A percentile compares a stretch with the other conserved stretches of the same genome.
Conservation (phyloP, 345 rosid genomes). For the Rhizophora mangle region DNA sequence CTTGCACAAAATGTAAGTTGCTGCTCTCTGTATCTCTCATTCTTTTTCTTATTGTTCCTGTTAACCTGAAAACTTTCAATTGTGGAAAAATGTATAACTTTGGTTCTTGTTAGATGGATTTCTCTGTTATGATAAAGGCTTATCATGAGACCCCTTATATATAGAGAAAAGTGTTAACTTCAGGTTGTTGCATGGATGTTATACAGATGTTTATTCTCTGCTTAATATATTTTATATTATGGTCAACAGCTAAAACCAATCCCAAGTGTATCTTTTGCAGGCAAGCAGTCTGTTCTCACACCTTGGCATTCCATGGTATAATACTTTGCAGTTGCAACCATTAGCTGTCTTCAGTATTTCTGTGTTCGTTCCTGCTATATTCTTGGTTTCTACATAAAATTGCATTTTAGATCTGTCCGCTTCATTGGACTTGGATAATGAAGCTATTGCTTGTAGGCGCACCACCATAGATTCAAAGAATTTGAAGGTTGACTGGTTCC, state of each 20-base stretch:
- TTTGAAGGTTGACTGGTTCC: slow-evolving; percentile 31
- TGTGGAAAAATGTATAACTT: neutral
- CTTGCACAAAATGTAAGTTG: slow-evolving; percentile 58
- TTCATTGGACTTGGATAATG: slow-evolving; percentile 10
- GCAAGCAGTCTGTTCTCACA: slow-evolving; percentile 40
- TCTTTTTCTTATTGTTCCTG: neutral
- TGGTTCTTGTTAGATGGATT: neutral
- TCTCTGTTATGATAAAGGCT: neutral
- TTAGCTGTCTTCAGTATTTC: slow-evolving; percentile 19
- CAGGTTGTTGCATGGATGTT: neutral
- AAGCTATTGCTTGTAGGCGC: slow-evolving; percentile 43
- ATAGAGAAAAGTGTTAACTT: neutral
- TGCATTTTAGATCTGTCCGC: slow-evolving; percentile 2
- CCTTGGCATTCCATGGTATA: slow-evolving; percentile 67
- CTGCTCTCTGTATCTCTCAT: neutral
- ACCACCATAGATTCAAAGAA: slow-evolving; percentile 37
- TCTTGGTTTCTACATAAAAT: slow-evolving; percentile 4
- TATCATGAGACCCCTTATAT: neutral
- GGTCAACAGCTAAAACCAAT: slow-evolving; percentile 23
- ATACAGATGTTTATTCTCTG: slow-evolving; percentile 2
- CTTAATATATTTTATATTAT: slow-evolving; percentile 10
- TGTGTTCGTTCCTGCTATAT: neutral
- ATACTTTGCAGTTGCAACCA: slow-evolving; percentile 21
- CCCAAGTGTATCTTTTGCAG: slow-evolving; percentile 42
- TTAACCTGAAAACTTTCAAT: neutral